phyloP scores from a whole-genome alignment of 768 basidiomycete genomes.

The Mycena alexandri region DNA sequence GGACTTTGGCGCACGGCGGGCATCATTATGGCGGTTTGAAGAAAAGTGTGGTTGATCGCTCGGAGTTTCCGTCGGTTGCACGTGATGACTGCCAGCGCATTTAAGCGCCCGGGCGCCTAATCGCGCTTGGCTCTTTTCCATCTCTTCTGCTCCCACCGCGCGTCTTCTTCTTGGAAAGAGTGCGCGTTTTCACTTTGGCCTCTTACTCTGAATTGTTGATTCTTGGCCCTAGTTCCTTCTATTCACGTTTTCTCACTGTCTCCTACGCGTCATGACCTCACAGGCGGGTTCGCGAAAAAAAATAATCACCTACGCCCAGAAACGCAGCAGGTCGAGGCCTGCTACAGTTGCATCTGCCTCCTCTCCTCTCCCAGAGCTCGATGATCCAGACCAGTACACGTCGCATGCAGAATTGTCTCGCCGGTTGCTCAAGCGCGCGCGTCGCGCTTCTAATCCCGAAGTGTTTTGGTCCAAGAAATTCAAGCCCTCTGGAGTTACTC shows the following conservation, averaged over 20 bases:
- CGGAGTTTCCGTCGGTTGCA: no score
- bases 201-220: background rate
- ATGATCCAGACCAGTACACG: constrained; percentile 45
- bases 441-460: constrained; percentile 48
- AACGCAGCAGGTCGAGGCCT: constrained; percentile 41
- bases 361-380: constrained; percentile 38
- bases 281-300: constrained; percentile 26
- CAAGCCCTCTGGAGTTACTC: constrained; percentile 41
- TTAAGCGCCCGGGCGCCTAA: no score
- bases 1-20: no score
- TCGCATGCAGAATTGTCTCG: constrained; percentile 56
- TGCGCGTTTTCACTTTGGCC: background rate
- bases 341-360: constrained; percentile 25
- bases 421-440: constrained; percentile 63
- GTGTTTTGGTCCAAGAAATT: constrained; percentile 50
- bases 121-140: background rate
- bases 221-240: background rate
- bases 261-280: constrained; percentile 23
- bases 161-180: constrained; percentile 6
- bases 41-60: no score
- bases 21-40: no score
- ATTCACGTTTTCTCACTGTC: background rate
- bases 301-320: constrained; percentile 44
- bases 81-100: no score
- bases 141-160: background rate